These are phyloP conservation scores for Suillus cothurnatus DNA, from an alignment of 768 basidiomycete species.

Conservation along the genomic window DNA sequence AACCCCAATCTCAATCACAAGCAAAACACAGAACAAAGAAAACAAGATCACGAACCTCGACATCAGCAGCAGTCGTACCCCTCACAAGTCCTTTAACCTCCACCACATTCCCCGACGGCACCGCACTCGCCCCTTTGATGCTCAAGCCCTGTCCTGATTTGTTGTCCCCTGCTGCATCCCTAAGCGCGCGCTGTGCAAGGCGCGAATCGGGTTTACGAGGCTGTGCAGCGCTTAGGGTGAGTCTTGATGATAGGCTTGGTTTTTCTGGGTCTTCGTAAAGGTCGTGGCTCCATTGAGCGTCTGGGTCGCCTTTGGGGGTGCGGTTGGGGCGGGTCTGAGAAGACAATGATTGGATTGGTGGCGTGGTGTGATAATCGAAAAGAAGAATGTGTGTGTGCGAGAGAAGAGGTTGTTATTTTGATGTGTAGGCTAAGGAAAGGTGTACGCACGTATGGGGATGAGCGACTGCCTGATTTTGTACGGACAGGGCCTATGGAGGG, in stretches of 20 bases:
- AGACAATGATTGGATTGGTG: neutral
- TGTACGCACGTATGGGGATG: conserved; percentile 38
- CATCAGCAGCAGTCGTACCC: conserved; percentile 83
- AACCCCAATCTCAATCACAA: neutral
- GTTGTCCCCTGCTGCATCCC: conserved; percentile 51
- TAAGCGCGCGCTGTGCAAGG: conserved; percentile 62
- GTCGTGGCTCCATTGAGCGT: conserved; percentile 73
- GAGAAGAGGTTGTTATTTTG: conserved; percentile 10
- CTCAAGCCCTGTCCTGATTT: conserved; percentile 38
- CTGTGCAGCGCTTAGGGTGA: conserved; percentile 42
- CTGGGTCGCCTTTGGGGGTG: conserved; percentile 63
- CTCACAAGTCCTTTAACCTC: conserved; percentile 72
- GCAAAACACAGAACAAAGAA: neutral
- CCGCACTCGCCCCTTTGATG: conserved; percentile 69
- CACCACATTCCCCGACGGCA: conserved; percentile 62
- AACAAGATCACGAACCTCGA: conserved; percentile 40
- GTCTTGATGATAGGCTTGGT: conserved; percentile 54
- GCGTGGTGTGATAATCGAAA: neutral
- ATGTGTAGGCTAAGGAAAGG: conserved; percentile 19
- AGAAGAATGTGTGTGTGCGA: neutral
- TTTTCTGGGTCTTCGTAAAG: conserved; percentile 63
- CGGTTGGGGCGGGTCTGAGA: conserved; percentile 45
- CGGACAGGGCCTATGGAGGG: conserved; percentile 27
- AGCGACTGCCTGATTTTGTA: conserved; percentile 31
- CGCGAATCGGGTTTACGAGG: conserved; percentile 56